These are phyloP conservation scores for Citrus sp. DNA, from an alignment of 345 rosid genomes.

Conservation along the genomic window DNA sequence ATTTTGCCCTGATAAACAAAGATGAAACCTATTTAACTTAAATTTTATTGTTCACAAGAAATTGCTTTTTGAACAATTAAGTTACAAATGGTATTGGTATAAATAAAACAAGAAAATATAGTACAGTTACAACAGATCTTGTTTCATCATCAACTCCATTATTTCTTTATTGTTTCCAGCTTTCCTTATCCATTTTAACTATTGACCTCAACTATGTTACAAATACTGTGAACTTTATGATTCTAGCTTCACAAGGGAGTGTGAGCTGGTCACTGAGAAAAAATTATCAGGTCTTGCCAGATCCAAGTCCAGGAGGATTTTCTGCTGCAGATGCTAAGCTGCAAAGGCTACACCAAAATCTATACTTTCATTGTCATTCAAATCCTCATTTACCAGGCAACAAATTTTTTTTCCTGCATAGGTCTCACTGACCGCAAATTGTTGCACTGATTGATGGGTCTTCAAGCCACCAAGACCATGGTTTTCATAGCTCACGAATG, in stretches of 20 bases:
- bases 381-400: conserved; percentile 22
- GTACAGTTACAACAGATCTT: background rate
- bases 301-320: background rate
- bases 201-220: conserved; percentile 16
- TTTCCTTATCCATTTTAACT: background rate
- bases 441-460: conserved; percentile 13
- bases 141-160: background rate
- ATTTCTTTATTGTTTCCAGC: background rate
- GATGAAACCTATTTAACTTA: background rate
- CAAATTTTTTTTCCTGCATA: conserved; percentile 19
- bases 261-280: background rate
- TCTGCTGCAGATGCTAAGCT: conserved; percentile 11
- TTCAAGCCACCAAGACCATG: conserved; percentile 20
- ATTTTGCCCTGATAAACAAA: background rate
- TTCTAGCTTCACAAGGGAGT: background rate
- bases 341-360: conserved; percentile 29
- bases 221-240: background rate
- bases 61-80: background rate
- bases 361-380: conserved; percentile 26
- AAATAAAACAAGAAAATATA: background rate
- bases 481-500: conserved; percentile 53
- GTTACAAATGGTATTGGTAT: background rate
- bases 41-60: background rate
- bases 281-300: background rate
- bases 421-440: conserved; percentile 8